Evolutionary conservation across 1,284 basidiomycete species (phyloP).

Genomic region (Ustilago loliicola): DNA sequence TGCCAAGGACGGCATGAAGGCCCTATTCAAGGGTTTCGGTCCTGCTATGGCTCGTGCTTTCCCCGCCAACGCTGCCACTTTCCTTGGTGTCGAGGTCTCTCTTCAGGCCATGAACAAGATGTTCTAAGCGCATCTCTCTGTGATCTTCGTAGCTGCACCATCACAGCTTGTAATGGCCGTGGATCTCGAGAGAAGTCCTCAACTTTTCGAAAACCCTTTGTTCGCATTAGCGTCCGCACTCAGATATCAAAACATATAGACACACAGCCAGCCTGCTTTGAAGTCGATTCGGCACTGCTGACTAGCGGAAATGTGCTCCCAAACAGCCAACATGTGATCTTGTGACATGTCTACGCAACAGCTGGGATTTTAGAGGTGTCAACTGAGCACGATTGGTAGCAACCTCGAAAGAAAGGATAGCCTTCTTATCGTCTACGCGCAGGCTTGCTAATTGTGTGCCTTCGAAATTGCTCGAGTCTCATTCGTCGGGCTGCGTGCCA

Average conservation of each 20-base stretch:
- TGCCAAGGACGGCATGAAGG: conserved; percentile 86
- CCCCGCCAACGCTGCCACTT: conserved; percentile 95
- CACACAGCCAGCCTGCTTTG: background rate
- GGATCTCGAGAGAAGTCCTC: too few relatives aligned
- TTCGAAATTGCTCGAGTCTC: conserved; percentile 12
- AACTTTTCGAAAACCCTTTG: background rate
- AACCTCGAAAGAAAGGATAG: background rate
- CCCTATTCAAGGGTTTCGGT: conserved; percentile 96
- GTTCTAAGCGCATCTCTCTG: conserved; percentile 69
- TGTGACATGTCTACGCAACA: background rate
- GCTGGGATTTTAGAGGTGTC: background rate
- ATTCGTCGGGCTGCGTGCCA: conserved; percentile 16
- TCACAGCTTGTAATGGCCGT: background rate
- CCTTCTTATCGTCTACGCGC: background rate
- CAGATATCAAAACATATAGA: background rate
- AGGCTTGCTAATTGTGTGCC: conserved; percentile 1
- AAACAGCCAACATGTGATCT: background rate
- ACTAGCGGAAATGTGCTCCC: too few relatives aligned
- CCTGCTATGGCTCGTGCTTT: conserved; percentile 82
- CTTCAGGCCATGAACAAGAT: conserved; percentile 79
- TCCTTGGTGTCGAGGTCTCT: conserved; percentile 86
- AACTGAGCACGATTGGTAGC: background rate
- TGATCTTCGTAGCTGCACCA: background rate
- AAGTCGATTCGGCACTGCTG: too few relatives aligned
- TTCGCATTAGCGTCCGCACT: background rate